Base-by-base conservation (phyloP, 495 filamentous ascomycete species). In the Bacidia rubella region DNA sequence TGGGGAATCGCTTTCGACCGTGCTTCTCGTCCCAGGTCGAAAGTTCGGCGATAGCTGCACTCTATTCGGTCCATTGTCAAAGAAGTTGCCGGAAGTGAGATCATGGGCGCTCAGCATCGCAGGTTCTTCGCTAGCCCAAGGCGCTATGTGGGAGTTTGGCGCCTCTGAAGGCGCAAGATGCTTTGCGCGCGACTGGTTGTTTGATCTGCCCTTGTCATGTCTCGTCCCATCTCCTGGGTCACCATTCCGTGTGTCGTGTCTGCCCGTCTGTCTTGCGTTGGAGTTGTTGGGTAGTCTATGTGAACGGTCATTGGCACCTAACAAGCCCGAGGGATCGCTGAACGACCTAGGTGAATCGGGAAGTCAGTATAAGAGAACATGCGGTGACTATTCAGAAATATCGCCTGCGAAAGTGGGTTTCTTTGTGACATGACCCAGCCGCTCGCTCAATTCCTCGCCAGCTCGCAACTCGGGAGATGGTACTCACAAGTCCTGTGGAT, bases 1-100 rank as follows among this genome's bases (percentile, higher is more conserved):
- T 11, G 82, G 75, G 24, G 84, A 86, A 52, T 87, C 85, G 60
- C 77, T 85, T 46, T 71, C 73, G 38, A 71, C 70, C 0, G 74
- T 79, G 49, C 78, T 73, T 24, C 77, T 73, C 26, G 78, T 78
- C 17, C 78, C 74, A 12, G 83, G 77, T 15, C 87, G 79, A 54
- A 86, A 77, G 56, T 70, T 79, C 17, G 77, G 85, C 52, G 74
- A 87, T 59, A 76, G 70, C 70, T 75, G 87, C 67, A 23, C 56
- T 56, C 62, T 75, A 67, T 72, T 67, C 7, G 67, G 68, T 26
- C 59, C 59, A 22, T 74, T 68, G 40, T 73, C 64, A 51, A 70
- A 70, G 51, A 73, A 74, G 9, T 65, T 73, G 10, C 64, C 63
- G 4, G 60, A 62, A 50, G 54, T 70, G n/a, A 64, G 55, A 4